phyloP scores from a whole-genome alignment of 169 alveolate genomes.

The Ichthyophthirius multifiliis region DNA sequence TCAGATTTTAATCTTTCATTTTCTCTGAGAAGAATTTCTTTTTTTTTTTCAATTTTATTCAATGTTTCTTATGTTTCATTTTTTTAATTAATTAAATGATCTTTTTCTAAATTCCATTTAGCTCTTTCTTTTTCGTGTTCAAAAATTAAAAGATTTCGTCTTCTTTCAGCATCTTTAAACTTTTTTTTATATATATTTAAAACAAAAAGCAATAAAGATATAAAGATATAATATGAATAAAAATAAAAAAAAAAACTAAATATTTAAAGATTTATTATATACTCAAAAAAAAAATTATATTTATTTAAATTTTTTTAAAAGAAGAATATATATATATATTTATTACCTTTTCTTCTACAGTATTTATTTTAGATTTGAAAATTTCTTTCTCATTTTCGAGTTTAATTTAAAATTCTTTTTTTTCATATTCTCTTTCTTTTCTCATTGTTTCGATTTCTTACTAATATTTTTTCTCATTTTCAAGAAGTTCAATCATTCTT shows the following conservation, averaged over 20 bases:
- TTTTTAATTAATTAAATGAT: conserved; percentile 57
- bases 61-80: conserved; percentile 66
- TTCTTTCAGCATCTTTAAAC: conserved; percentile 64
- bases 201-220: too few relatives aligned
- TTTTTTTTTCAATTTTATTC: conserved; percentile 66
- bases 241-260: too few relatives aligned
- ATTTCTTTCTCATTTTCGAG: conserved; percentile 73
- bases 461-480: conserved; percentile 56
- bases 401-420: conserved; percentile 48
- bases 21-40: conserved; percentile 76
- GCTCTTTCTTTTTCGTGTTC: conserved; percentile 87
- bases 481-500: conserved; percentile 44
- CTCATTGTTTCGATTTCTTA: conserved; percentile 66
- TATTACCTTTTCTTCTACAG: conserved; percentile 77
- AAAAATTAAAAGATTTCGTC: conserved; percentile 62
- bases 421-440: conserved; percentile 63
- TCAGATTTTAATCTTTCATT: conserved; percentile 71
- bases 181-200: too few relatives aligned
- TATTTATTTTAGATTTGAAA: conserved; percentile 55
- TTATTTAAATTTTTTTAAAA: too few relatives aligned
- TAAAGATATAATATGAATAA: too few relatives aligned
- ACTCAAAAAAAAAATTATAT: too few relatives aligned
- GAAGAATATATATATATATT: too few relatives aligned
- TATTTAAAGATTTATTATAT: too few relatives aligned
- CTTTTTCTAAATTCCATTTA: conserved; percentile 85